Evolutionary conservation across 139 green algal species (phyloP), one percentile per base, ranked within the genome.

Genomic region (Marvania coccoides): DNA sequence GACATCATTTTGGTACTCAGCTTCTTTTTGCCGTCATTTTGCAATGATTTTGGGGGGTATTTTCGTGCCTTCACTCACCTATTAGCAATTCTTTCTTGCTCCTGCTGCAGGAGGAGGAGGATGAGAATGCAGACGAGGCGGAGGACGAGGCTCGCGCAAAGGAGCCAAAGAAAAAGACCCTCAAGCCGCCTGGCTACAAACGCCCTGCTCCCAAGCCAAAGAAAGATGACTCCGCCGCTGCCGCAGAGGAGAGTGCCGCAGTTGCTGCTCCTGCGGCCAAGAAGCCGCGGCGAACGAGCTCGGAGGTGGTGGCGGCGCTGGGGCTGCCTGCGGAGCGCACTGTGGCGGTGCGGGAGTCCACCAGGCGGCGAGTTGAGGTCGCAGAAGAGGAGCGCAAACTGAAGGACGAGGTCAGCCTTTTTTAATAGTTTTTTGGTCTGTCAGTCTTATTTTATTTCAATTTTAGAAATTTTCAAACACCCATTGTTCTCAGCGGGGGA

Each of bases 271-370:
- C 46, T 12, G 63, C 55, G 3, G 36, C 56, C 40, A 45, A 70
- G 53, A n/a, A 34, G 13, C 24, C 35, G 37, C 23, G 23, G 28
- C n/a, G 8, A 47, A 37, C 12, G 3, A 48, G 57, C 28, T 19
- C 29, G 5, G 13, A 36, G 19, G 33, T 29, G 36, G 42, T 47
- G 15, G 33, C 36, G 13, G 48, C 1, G 45, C 14, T 69, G 6
- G 61, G 14, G 31, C 40, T 67, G 45, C 70, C 68, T 30, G 36
- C 59, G 26, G 59, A 66, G 38, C 14, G 59, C 9, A 66, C 59
- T 39, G 33, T 66, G 31, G 40, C 34, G 35, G 58, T 84, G 54
- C 69, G 84, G 31, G 73, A 82, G 30, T 88, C 80, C 33, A 88
- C 80, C 15, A 55, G 79, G 39, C 37, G 71, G 24, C 70, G 73